These are phyloP conservation scores for Pleurostoma richardsiae DNA, from an alignment of 2,329 filamentous ascomycete genomes.

Conservation along the genomic window DNA sequence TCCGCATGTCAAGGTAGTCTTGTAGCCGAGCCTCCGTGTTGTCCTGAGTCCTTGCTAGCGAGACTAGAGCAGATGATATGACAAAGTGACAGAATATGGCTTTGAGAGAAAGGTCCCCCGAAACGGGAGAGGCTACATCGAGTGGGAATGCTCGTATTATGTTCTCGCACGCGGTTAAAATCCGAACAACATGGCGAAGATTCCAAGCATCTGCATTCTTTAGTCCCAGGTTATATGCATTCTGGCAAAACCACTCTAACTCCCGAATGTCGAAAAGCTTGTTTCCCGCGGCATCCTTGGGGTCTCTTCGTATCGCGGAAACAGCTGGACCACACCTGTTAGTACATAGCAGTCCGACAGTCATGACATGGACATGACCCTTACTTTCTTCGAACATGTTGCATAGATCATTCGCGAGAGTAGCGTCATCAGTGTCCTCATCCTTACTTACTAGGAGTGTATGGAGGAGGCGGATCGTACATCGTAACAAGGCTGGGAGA, in stretches of 20 bases:
- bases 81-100: constrained; percentile 69
- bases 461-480: constrained; percentile 46
- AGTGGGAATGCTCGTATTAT: constrained; percentile 47
- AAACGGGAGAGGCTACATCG: constrained; percentile 33
- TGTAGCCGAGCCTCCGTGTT: constrained; percentile 46
- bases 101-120: constrained; percentile 50
- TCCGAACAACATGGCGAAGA: constrained; percentile 45
- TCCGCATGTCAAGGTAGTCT: constrained; percentile 56
- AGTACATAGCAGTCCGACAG: neutral
- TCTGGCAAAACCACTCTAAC: constrained; percentile 79
- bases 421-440: constrained; percentile 9
- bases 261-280: constrained; percentile 58
- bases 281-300: constrained; percentile 30
- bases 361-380: constrained; percentile 4
- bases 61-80: constrained; percentile 42
- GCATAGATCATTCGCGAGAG: constrained; percentile 45
- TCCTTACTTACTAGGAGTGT: constrained; percentile 29
- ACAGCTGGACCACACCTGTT: constrained; percentile 24
- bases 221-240: constrained; percentile 72
- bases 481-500: constrained; percentile 60
- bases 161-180: constrained; percentile 49
- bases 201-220: constrained; percentile 52
- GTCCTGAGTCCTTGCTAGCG: constrained; percentile 47
- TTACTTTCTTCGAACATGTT: constrained; percentile 40
- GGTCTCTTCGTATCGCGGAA: constrained; percentile 32